These are phyloP conservation scores for Pholiota conissans DNA, from an alignment of 768 basidiomycete genomes.

Conservation along the genomic window DNA sequence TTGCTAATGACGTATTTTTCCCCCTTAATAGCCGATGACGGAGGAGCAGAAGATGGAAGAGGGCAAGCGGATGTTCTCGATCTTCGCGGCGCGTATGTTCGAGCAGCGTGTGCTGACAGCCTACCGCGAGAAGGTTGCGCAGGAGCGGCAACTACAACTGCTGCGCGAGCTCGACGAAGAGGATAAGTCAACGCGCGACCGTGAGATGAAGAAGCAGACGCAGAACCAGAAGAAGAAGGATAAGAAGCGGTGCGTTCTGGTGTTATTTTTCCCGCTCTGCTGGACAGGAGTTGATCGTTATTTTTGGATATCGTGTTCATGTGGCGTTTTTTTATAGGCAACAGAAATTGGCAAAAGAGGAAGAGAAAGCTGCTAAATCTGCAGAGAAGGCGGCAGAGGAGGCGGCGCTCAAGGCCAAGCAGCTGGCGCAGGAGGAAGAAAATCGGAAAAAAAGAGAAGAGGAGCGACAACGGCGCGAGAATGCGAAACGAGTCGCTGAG, in stretches of 20 bases:
- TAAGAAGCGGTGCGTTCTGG: conserved; percentile 68
- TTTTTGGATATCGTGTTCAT: conserved; percentile 1
- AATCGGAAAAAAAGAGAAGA: conserved; percentile 82
- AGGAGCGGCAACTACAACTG: conserved; percentile 91
- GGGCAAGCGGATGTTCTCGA: conserved; percentile 99
- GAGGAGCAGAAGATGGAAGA: conserved; percentile 99
- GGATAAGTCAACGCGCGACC: conserved; percentile 81
- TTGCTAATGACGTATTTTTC: not conserved
- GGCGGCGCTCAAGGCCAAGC: conserved; percentile 73
- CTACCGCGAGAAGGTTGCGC: conserved; percentile 95
- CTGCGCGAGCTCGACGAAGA: conserved; percentile 96
- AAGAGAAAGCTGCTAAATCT: conserved; percentile 80
- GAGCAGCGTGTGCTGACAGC: conserved; percentile 97
- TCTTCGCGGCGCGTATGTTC: conserved; percentile 99
- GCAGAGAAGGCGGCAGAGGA: conserved; percentile 89
- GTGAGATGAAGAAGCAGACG: conserved; percentile 90
- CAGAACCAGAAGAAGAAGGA: conserved; percentile 99
- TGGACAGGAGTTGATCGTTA: not conserved
- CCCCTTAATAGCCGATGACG: conserved; percentile 64
- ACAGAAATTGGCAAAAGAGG: conserved; percentile 92
- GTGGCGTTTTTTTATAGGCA: conserved; percentile 46
- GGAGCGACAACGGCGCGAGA: conserved; percentile 78
- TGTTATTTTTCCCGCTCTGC: conserved; percentile 4
- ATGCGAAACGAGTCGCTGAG: conserved; percentile 70
- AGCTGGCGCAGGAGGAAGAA: conserved; percentile 78